A percentile compares a stretch with the other conserved stretches of the same genome.
Conservation (phyloP, 1,284 basidiomycete species). For the Ceratobasidium papillatum region DNA sequence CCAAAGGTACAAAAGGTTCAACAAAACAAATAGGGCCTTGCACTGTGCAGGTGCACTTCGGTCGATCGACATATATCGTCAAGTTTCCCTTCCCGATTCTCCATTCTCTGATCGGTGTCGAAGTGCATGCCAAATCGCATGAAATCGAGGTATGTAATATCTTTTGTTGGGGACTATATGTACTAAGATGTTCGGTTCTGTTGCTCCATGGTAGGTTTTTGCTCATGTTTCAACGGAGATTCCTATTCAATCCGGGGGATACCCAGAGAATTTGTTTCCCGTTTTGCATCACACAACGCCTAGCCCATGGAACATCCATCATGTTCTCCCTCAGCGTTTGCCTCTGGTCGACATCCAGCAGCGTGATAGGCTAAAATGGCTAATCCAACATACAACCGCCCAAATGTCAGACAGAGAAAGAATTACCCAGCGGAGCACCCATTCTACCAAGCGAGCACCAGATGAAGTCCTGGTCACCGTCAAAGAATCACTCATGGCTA, state of each 20-base stretch:
- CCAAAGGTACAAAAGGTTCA: background rate
- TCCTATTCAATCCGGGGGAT: background rate
- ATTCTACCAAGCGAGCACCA: background rate
- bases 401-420: slow-evolving; percentile 15
- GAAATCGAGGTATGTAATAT: background rate
- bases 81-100: slow-evolving; percentile 20
- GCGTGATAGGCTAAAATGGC: slow-evolving; percentile 17
- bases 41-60: background rate
- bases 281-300: background rate
- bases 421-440: slow-evolving; percentile 1
- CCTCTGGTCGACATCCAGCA: slow-evolving; percentile 14
- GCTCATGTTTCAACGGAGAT: background rate
- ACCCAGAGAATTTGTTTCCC: slow-evolving; percentile 1
- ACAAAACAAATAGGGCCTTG: slow-evolving; percentile 8
- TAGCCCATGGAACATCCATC: slow-evolving; percentile 31
- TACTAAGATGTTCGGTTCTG: background rate
- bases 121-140: background rate
- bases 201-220: background rate
- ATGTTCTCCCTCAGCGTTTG: slow-evolving; percentile 1
- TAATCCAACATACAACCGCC: background rate
- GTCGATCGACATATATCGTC: background rate
- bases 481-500: slow-evolving; percentile 2
- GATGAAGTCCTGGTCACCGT: slow-evolving; percentile 14
- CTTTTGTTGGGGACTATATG: background rate
- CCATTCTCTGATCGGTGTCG: background rate